phyloP scores from a whole-genome alignment of 768 basidiomycete genomes.

The Trametes elegans region DNA sequence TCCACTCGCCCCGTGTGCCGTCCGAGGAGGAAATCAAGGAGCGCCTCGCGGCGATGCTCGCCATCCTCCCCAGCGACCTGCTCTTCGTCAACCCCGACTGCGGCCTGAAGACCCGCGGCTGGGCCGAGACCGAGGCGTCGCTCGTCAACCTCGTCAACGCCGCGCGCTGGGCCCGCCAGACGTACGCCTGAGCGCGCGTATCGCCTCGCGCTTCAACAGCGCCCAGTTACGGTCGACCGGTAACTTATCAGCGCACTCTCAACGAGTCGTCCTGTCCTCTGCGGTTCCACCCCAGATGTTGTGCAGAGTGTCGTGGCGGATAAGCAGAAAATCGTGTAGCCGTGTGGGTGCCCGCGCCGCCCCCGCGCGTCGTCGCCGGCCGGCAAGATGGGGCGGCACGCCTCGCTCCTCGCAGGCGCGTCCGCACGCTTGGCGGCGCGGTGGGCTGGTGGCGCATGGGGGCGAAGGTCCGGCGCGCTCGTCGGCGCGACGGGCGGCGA shows the following conservation, averaged over 20 bases:
- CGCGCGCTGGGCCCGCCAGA: constrained; percentile 90
- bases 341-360: constrained; percentile 17
- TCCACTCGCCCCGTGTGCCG: constrained; percentile 99
- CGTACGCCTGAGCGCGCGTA: constrained; percentile 60
- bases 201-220: constrained; percentile 86
- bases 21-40: constrained; percentile 91
- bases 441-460: background rate
- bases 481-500: constrained; percentile 1
- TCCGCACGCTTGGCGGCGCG: constrained; percentile 2
- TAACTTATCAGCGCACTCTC: constrained; percentile 44
- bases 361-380: background rate
- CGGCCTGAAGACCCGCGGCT: constrained; percentile 97
- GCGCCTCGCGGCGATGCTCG: constrained; percentile 81
- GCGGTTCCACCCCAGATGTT: constrained; percentile 24
- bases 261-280: constrained; percentile 28
- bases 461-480: background rate
- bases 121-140: constrained; percentile 95
- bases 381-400: background rate
- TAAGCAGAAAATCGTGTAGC: constrained; percentile 21
- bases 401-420: constrained; percentile 15
- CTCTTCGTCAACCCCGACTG: constrained; percentile 97
- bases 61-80: constrained; percentile 75
- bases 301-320: constrained; percentile 19
- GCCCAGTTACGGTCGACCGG: constrained; percentile 56
- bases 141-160: constrained; percentile 84